Conservation (phyloP, 768 basidiomycete genomes). For the Boletus subparvulus region DNA sequence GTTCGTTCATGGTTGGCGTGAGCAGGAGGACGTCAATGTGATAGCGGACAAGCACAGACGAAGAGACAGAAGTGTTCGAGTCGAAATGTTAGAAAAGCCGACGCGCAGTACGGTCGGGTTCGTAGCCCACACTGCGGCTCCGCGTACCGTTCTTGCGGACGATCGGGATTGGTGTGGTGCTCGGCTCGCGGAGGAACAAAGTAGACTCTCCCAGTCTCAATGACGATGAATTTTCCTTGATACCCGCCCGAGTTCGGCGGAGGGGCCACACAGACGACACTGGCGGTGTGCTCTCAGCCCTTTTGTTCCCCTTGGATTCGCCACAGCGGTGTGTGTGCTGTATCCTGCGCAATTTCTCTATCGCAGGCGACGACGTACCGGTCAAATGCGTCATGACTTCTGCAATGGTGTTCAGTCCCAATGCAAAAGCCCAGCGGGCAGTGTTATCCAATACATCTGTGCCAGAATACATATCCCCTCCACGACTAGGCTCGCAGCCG, state of each 20-base stretch:
- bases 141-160: conserved; percentile 19
- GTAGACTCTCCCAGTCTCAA: conserved; percentile 5
- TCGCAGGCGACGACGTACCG: conserved; percentile 16
- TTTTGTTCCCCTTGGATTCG: conserved; percentile 9
- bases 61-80: not conserved
- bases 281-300: conserved; percentile 33
- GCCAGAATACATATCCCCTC: conserved; percentile 19
- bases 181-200: conserved; percentile 29
- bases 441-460: conserved; percentile 27
- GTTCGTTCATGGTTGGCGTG: not conserved
- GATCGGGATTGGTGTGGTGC: conserved; percentile 25
- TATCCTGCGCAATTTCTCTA: conserved; percentile 23
- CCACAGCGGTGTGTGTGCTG: not conserved
- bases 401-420: conserved; percentile 23
- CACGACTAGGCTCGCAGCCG: conserved; percentile 19
- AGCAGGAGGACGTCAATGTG: not conserved
- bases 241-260: conserved; percentile 9
- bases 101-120: conserved; percentile 12
- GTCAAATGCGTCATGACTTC: conserved; percentile 19
- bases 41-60: not conserved
- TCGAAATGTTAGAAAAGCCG: conserved; percentile 14
- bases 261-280: conserved; percentile 24
- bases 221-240: conserved; percentile 11
- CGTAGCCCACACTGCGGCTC: conserved; percentile 30
- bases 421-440: conserved; percentile 28